Percentiles rank a stretch among this genome's conserved stretches.
Evolutionary conservation across 225 moss, liverwort and hornwort species (phyloP).

Genomic region (Bryoerythrophyllum caledonicum): DNA sequence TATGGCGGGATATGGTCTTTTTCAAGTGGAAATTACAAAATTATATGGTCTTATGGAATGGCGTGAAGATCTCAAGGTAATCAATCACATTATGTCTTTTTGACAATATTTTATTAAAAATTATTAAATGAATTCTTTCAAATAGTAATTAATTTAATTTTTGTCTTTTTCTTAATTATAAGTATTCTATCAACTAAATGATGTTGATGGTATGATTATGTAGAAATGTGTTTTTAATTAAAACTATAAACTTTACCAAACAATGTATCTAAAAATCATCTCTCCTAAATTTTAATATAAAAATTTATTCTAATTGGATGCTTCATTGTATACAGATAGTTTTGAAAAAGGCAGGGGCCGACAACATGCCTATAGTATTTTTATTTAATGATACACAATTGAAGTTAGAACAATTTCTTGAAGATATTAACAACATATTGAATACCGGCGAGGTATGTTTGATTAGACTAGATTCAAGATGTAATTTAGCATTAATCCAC

Average conservation of each 20-base stretch:
- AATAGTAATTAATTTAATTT: too few relatives aligned
- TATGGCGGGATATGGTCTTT: constrained; percentile 71
- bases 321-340: constrained; percentile 39
- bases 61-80: constrained; percentile 85
- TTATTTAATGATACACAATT: constrained; percentile 74
- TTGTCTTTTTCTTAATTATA: too few relatives aligned
- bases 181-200: too few relatives aligned
- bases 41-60: constrained; percentile 69
- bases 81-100: rapidly evolving
- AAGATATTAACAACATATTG: constrained; percentile 87
- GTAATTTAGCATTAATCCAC: neutral
- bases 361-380: constrained; percentile 60
- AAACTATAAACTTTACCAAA: too few relatives aligned
- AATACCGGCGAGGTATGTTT: constrained; percentile 73
- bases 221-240: too few relatives aligned
- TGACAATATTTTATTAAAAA: rapidly evolving
- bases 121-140: too few relatives aligned
- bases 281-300: too few relatives aligned
- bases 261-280: too few relatives aligned
- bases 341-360: constrained; percentile 66
- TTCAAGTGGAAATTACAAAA: constrained; percentile 86
- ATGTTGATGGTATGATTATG: too few relatives aligned
- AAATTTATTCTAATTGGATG: neutral
- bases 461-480: neutral
- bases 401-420: constrained; percentile 80